Conservation (phyloP, 2,329 filamentous ascomycete genomes). For the Colletotrichum cereale region DNA sequence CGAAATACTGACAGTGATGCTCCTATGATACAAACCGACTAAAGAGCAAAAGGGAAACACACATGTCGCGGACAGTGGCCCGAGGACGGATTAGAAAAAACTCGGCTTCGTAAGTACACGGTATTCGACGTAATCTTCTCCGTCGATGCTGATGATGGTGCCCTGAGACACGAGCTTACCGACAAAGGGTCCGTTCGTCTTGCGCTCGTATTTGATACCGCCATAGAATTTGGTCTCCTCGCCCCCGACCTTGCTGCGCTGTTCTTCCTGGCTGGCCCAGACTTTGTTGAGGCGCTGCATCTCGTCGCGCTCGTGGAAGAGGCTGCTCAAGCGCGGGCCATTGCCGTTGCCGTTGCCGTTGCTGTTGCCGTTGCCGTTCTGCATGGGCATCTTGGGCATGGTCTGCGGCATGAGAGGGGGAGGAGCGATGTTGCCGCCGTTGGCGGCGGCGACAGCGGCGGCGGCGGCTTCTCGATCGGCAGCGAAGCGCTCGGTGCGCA, state of each 20-base stretch:
- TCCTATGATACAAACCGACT: neutral
- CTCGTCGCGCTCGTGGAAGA: constrained; percentile 61
- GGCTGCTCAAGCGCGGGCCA: constrained; percentile 26
- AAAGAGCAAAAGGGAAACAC: neutral
- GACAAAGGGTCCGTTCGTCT: constrained; percentile 69
- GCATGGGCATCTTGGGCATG: constrained; percentile 29
- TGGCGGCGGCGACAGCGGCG: constrained; percentile 49
- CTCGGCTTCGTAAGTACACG: constrained; percentile 73
- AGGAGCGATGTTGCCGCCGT: constrained; percentile 39
- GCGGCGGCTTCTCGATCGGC: constrained; percentile 55
- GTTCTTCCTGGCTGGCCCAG: constrained; percentile 66
- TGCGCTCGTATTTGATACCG: constrained; percentile 73
- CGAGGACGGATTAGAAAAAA: constrained; percentile 62
- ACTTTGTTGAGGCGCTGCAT: constrained; percentile 67
- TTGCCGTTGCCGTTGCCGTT: constrained; percentile 11
- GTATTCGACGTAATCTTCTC: constrained; percentile 76
- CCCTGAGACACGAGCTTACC: constrained; percentile 74
- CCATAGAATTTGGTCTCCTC: constrained; percentile 70
- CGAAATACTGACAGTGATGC: neutral
- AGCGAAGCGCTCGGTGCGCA: constrained; percentile 63
- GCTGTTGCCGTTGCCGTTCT: constrained; percentile 19
- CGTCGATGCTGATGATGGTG: constrained; percentile 73
- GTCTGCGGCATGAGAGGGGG: constrained; percentile 15
- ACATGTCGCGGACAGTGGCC: neutral
- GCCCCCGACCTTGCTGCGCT: constrained; percentile 56